These are phyloP conservation scores for Dimocarpus longan DNA, from an alignment of 345 rosid genomes.

Conservation along the genomic window DNA sequence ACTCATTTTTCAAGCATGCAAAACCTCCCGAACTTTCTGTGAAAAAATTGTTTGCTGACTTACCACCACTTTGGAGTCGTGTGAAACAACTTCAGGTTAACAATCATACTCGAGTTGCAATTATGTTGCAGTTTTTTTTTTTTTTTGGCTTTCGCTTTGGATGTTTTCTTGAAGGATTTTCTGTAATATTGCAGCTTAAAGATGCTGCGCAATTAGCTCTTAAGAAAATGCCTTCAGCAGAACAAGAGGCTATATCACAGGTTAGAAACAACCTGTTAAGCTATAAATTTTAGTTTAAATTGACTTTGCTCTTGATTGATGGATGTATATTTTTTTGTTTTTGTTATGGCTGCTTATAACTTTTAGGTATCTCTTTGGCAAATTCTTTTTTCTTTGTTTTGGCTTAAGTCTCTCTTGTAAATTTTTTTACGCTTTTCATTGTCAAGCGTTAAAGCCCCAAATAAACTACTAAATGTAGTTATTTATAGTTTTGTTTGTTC, in stretches of 20 bases:
- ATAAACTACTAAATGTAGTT: not conserved
- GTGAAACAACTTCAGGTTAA: constrained; percentile 95
- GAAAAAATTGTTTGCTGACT: constrained; percentile 69
- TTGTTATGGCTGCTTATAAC: not conserved
- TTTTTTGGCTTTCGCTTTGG: not conserved
- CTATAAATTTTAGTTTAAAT: not conserved
- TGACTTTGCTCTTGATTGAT: not conserved
- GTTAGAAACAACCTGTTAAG: constrained; percentile 37
- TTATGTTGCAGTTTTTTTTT: constrained; percentile 21
- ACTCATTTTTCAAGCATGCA: constrained; percentile 85
- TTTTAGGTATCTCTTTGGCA: not conserved
- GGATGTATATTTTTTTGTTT: not conserved
- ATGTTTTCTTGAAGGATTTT: constrained; percentile 23
- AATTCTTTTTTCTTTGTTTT: not conserved
- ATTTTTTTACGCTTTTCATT: not conserved
- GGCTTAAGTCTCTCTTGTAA: not conserved
- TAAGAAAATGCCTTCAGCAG: constrained; percentile 95
- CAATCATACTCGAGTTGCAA: constrained; percentile 8
- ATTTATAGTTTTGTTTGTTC: not conserved
- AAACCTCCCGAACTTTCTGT: constrained; percentile 91
- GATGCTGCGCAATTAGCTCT: constrained; percentile 94
- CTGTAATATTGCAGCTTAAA: constrained; percentile 63
- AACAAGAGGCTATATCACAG: constrained; percentile 94
- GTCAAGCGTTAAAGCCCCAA: not conserved
- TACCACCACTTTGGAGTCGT: constrained; percentile 92